Percentiles rank a stretch among this genome's conserved stretches.
Evolutionary conservation across 371 early-diverging fungal species (phyloP).

Genomic region (Lichtheimia ornata): DNA sequence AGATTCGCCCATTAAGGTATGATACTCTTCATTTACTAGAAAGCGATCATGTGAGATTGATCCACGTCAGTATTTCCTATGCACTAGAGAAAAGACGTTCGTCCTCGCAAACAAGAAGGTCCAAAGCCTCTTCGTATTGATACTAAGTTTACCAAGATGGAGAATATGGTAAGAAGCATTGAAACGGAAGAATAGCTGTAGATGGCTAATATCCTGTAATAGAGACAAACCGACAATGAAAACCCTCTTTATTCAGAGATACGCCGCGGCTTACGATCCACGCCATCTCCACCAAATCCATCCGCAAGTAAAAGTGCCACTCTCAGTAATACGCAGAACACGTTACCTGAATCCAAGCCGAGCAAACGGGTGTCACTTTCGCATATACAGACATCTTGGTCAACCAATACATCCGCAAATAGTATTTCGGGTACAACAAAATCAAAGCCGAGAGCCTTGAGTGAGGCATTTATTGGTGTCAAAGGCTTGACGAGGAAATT

Average conservation of each 20-base stretch:
- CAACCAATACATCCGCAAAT: background rate
- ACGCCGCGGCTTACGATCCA: background rate
- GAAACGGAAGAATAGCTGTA: too few relatives aligned
- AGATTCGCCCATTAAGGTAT: too few relatives aligned
- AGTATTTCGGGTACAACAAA: background rate
- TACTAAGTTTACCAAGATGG: background rate
- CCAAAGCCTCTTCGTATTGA: background rate
- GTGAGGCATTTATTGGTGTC: slow-evolving; percentile 14
- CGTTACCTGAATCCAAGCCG: background rate
- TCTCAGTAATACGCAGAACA: background rate
- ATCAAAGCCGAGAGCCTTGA: slow-evolving; percentile 6
- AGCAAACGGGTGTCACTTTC: slow-evolving; percentile 8
- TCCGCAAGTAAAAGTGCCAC: background rate
- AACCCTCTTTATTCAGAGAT: too few relatives aligned
- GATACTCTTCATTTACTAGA: too few relatives aligned
- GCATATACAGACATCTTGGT: background rate
- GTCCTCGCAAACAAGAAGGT: too few relatives aligned
- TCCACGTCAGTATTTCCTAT: background rate
- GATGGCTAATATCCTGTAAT: too few relatives aligned
- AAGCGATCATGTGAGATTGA: too few relatives aligned
- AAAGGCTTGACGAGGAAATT: slow-evolving; percentile 11
- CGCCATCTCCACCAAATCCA: background rate
- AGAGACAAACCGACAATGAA: too few relatives aligned
- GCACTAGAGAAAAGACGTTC: background rate
- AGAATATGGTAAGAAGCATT: too few relatives aligned